Conservation (phyloP, 192 early-diverging fungal species). For the Linnemannia schmuckeri region DNA sequence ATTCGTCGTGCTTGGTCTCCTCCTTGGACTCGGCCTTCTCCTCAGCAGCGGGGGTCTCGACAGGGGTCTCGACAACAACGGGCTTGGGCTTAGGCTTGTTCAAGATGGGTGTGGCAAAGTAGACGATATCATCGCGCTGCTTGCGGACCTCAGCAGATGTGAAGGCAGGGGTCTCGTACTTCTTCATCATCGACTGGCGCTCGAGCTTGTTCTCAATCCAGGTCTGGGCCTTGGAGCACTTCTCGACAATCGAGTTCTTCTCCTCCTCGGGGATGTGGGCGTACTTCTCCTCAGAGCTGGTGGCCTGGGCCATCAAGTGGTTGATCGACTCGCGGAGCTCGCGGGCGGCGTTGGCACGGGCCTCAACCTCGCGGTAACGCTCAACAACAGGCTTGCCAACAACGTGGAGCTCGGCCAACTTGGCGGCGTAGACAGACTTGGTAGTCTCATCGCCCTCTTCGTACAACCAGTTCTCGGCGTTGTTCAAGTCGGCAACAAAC, state of each 20-base stretch:
- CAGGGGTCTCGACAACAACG: slow-evolving; percentile 70
- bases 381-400: slow-evolving; percentile 85
- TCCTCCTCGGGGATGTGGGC: slow-evolving; percentile 90
- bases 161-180: slow-evolving; percentile 82
- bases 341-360: slow-evolving; percentile 87
- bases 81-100: slow-evolving; percentile 93
- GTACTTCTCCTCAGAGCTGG: slow-evolving; percentile 86
- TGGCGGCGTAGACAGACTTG: slow-evolving; percentile 90
- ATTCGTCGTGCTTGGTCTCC: slow-evolving; percentile 55
- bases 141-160: slow-evolving; percentile 77
- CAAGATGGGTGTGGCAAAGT: slow-evolving; percentile 84
- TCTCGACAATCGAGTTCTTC: slow-evolving; percentile 84
- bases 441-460: slow-evolving; percentile 94
- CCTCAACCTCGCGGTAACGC: slow-evolving; percentile 87
- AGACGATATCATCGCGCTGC: slow-evolving; percentile 78
- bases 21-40: slow-evolving; percentile 33
- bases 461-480: slow-evolving; percentile 98
- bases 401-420: slow-evolving; percentile 83
- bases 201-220: slow-evolving; percentile 90
- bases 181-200: slow-evolving; percentile 80
- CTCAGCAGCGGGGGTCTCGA: slow-evolving; percentile 28
- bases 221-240: slow-evolving; percentile 78
- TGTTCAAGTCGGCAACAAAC: slow-evolving; percentile 78
- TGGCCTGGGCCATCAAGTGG: slow-evolving; percentile 77
- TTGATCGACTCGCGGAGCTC: slow-evolving; percentile 85